phyloP scores from a whole-genome alignment of 306 rosid species.

The Oemleria cerasiformis region DNA sequence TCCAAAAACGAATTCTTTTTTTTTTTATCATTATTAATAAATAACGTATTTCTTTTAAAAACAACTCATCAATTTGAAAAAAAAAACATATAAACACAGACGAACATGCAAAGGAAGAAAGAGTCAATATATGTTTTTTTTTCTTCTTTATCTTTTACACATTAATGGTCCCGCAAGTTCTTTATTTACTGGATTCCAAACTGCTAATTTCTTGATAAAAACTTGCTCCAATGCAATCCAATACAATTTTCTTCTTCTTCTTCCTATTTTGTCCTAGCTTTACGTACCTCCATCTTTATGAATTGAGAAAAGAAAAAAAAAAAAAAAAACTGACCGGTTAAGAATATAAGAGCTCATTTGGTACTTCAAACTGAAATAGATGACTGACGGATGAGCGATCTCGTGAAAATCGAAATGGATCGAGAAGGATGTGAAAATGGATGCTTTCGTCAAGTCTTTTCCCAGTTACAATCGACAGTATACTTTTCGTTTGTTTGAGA shows the following conservation, averaged over 20 bases:
- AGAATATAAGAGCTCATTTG: too few species aligned
- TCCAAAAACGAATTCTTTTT: too few species aligned
- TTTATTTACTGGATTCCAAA: slow-evolving; percentile 4
- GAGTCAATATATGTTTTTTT: not conserved
- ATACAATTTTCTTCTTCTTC: not conserved
- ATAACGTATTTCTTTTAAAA: too few species aligned
- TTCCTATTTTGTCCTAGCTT: not conserved
- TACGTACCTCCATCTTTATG: not conserved
- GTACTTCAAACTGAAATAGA: too few species aligned
- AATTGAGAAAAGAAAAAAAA: not conserved
- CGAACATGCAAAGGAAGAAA: slow-evolving; percentile 4
- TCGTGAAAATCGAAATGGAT: not conserved
- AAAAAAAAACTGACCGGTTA: too few species aligned
- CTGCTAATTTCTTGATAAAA: not conserved
- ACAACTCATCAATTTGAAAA: too few species aligned
- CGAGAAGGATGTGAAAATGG: not conserved
- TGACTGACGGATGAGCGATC: too few species aligned
- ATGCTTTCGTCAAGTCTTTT: not conserved
- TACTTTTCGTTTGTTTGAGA: slow-evolving; percentile 13
- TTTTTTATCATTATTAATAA: too few species aligned
- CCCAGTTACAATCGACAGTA: not conserved
- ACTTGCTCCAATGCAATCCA: not conserved
- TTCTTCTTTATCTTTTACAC: not conserved
- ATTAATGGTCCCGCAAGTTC: slow-evolving; percentile 2
- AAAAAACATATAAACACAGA: too few species aligned